Evolutionary conservation across 208 protist genomes (phyloP).

Genomic region (Crithidia expoeki): DNA sequence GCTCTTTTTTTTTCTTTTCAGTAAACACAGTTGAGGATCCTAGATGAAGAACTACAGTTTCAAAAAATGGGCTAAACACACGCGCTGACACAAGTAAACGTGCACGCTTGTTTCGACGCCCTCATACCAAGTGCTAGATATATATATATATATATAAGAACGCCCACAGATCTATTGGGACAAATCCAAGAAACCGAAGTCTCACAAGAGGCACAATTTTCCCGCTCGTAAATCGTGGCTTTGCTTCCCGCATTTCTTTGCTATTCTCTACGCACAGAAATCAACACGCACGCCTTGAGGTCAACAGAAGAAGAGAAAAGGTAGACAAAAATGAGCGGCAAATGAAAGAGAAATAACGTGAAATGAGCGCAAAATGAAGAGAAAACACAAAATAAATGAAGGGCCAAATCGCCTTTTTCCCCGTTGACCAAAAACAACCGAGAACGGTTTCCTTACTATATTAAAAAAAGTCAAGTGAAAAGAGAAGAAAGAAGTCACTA

Average conservation of each 20-base stretch:
- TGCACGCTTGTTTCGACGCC: neutral
- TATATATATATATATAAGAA: slow-evolving; percentile 1
- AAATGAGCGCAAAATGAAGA: slow-evolving; percentile 11
- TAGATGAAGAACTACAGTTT: neutral
- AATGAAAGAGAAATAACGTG: slow-evolving; percentile 14
- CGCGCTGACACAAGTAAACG: neutral
- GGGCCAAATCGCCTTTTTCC: no score
- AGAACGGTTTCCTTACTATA: slow-evolving; percentile 2
- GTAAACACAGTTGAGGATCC: neutral
- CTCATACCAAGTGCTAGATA: slow-evolving; percentile 1
- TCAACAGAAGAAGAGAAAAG: slow-evolving; percentile 11
- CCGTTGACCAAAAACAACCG: neutral
- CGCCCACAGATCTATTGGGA: neutral
- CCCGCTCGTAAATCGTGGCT: neutral
- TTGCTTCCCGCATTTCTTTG: slow-evolving; percentile 6
- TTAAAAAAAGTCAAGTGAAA: neutral
- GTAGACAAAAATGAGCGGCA: neutral
- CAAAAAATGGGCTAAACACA: neutral
- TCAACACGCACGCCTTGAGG: neutral
- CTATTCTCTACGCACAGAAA: slow-evolving; percentile 6
- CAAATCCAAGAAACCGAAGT: neutral
- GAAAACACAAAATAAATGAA: slow-evolving; percentile 11
- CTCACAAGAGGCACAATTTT: neutral
- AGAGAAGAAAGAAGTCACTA: neutral
- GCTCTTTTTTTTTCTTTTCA: neutral